A percentile compares a stretch with the other conserved stretches of the same genome.
Conservation (phyloP, 768 basidiomycete species). For the Mycena sanguinolenta region DNA sequence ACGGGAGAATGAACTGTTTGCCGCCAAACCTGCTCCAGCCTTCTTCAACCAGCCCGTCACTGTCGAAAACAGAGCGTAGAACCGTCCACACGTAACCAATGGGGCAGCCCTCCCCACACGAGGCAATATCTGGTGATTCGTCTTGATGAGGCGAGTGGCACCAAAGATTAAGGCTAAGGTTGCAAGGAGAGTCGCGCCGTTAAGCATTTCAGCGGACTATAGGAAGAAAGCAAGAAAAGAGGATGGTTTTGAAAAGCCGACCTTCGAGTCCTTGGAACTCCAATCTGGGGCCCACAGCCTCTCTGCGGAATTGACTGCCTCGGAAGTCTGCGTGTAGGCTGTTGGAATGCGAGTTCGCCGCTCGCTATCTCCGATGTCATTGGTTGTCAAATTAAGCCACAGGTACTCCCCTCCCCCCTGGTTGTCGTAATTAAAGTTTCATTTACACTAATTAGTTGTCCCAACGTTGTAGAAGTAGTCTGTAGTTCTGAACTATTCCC, state of each 20-base stretch:
- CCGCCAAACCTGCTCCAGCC: conserved; percentile 32
- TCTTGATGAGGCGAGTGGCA: not conserved
- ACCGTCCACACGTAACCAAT: conserved; percentile 36
- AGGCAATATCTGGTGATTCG: conserved; percentile 18
- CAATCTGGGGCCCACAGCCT: not conserved
- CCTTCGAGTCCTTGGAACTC: not conserved
- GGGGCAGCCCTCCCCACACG: conserved; percentile 32
- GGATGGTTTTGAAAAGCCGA: not conserved
- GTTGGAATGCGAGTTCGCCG: no score
- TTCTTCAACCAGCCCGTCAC: conserved; percentile 32
- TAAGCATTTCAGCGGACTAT: not conserved
- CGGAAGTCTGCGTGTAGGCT: no score
- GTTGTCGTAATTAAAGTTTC: no score
- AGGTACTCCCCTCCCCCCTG: no score
- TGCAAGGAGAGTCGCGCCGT: not conserved
- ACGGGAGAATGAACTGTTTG: conserved; percentile 34
- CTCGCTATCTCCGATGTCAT: no score
- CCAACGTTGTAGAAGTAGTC: no score
- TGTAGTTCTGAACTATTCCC: no score
- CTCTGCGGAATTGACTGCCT: not conserved
- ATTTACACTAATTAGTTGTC: no score
- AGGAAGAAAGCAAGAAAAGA: not conserved
- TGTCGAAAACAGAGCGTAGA: conserved; percentile 27
- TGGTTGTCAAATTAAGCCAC: no score
- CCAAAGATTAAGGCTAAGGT: not conserved